Base-by-base conservation (phyloP, 1,284 basidiomycete species). In the Sanghuangporus baumii region DNA sequence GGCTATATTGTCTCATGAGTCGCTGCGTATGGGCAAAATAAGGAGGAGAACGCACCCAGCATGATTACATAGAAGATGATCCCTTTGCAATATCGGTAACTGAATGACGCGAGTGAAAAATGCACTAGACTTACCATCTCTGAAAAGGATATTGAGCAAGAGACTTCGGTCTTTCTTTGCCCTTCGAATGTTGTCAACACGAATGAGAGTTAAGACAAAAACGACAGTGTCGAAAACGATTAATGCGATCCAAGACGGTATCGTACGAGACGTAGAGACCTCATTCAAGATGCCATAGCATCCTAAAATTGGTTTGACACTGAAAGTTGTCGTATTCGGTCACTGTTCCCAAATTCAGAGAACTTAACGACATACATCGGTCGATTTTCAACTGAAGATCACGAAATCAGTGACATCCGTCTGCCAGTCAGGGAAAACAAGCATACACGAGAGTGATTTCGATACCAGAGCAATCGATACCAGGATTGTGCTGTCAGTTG, bases 1-100 rank as follows among this genome's bases (percentile, higher is more conserved):
- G 12, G 54, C 62, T 63, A 7, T 16, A 6, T 16, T 18, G 1
- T 9, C 9, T 36, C 14, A 11, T 26, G 11, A 43, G 31, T 6
- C n/a, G 43, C 20, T 14, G 34, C 9, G 9, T 43, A 9, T 31
- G 18, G n/a, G 34, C 6, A 20, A 47, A 37, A 16, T 14, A 14
- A 11, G 51, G 26, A 26, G 16, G 11, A 36, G 18, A 34, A 41
- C 56, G 12, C 23, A 62, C 61, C 55, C 34, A 62, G 57, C 37
- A 58, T 54, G 18, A 62, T 43, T 36, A 58, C 12, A 36, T 62
- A 62, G 47, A 58, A 62, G n/a, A 43, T 31, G n/a, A 62, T 41
- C 16, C 61, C 61, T 62, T 12, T 31, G 43, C 11, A 26, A n/a
- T 23, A 23, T 14, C 2, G 23, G 40, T 11, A 8, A 41, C 26